Evolutionary conservation across 768 basidiomycete species (phyloP).

Genomic region (Lyophyllum semitale): DNA sequence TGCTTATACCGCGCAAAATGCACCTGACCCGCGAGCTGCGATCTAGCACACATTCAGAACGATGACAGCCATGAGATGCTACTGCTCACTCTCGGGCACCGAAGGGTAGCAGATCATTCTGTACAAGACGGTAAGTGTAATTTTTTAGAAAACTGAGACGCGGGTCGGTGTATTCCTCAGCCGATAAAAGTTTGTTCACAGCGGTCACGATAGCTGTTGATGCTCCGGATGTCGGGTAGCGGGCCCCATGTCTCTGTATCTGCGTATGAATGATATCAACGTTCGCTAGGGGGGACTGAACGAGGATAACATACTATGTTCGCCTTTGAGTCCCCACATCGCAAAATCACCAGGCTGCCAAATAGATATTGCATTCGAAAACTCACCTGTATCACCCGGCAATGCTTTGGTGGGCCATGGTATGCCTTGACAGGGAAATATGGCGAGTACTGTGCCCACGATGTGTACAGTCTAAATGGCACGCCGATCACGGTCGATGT

Average conservation of each 20-base stretch:
- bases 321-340: no score
- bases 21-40: constrained; percentile 47
- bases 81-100: constrained; percentile 63
- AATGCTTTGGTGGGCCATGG: constrained; percentile 44
- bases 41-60: constrained; percentile 21
- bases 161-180: constrained; percentile 42
- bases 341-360: background rate
- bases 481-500: background rate
- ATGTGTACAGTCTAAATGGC: constrained; percentile 19
- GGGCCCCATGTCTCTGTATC: constrained; percentile 82
- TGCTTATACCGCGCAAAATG: constrained; percentile 56
- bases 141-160: constrained; percentile 57
- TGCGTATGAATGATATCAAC: constrained; percentile 32
- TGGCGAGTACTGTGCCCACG: constrained; percentile 67
- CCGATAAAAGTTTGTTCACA: constrained; percentile 55
- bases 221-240: constrained; percentile 66
- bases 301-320: constrained; percentile 54
- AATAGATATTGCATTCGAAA: background rate
- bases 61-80: background rate
- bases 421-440: constrained; percentile 54
- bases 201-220: constrained; percentile 43
- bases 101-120: constrained; percentile 61
- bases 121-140: constrained; percentile 61
- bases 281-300: no score
- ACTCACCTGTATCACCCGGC: constrained; percentile 57